A percentile compares a stretch with the other conserved stretches of the same genome.
Conservation (phyloP, 164 flowering plant genomes). For the Malania oleifera region DNA sequence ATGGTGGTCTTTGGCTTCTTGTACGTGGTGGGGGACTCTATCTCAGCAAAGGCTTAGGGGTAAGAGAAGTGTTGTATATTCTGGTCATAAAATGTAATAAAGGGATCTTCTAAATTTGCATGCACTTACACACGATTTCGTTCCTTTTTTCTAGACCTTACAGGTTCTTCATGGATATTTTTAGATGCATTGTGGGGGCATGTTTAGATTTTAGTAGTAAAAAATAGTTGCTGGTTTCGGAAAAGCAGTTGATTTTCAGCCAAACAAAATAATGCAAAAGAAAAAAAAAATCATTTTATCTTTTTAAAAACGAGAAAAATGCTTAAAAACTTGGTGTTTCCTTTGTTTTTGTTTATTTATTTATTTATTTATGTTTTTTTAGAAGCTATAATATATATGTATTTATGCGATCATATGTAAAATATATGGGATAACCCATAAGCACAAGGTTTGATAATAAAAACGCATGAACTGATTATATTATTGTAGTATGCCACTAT, state of each 20-base stretch:
- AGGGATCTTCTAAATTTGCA: not conserved
- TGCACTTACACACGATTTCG: not conserved
- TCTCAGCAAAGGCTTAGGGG: slow-evolving; percentile 97
- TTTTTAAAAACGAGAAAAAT: not conserved
- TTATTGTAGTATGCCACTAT: no score
- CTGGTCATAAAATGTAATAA: not conserved
- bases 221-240: not conserved
- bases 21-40: slow-evolving; percentile 97
- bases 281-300: not conserved
- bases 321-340: no score
- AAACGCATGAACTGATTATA: no score
- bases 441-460: no score
- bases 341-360: no score
- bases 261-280: no score
- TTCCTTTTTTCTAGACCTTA: no score
- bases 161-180: not conserved
- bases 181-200: not conserved
- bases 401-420: no score
- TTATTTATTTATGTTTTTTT: no score
- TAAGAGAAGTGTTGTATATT: slow-evolving; percentile 21
- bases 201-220: not conserved
- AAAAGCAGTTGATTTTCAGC: no score
- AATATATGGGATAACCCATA: no score
- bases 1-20: slow-evolving; percentile 99
- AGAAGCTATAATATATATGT: no score